These are phyloP conservation scores for Termitomyces sp. DNA, from an alignment of 768 basidiomycete species.

Conservation along the genomic window DNA sequence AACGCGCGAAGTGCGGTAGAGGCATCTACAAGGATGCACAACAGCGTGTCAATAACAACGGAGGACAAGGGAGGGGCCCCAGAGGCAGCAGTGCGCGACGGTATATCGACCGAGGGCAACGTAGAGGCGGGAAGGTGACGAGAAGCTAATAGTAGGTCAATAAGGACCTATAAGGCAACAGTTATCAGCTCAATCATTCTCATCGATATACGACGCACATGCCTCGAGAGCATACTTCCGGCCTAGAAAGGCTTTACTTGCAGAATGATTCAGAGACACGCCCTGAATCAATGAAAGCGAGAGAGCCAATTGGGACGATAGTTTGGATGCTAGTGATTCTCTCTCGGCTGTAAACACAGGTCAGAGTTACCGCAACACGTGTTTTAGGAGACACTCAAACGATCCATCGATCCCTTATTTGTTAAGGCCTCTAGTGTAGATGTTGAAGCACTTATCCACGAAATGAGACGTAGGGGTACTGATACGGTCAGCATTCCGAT, in stretches of 20 bases:
- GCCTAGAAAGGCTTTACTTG: constrained; percentile 69
- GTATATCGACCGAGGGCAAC: constrained; percentile 24
- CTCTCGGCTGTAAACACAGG: constrained; percentile 27
- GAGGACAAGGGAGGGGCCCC: constrained; percentile 56
- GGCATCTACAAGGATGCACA: constrained; percentile 89
- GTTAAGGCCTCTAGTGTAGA: constrained; percentile 47
- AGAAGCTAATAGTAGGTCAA: constrained; percentile 68
- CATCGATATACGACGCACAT: constrained; percentile 17
- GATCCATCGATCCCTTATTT: constrained; percentile 42
- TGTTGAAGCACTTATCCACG: constrained; percentile 57
- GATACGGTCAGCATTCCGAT: neutral
- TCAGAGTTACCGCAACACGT: constrained; percentile 6
- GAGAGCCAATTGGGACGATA: constrained; percentile 54
- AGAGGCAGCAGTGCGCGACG: constrained; percentile 18
- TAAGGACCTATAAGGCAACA: constrained; percentile 51
- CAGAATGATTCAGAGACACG: constrained; percentile 60
- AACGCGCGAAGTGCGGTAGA: constrained; percentile 71
- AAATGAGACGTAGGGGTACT: constrained; percentile 68
- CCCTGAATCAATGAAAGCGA: constrained; percentile 76
- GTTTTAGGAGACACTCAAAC: constrained; percentile 30
- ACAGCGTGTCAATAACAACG: constrained; percentile 74
- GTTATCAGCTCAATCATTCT: constrained; percentile 1
- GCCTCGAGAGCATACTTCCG: constrained; percentile 70
- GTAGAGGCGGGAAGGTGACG: constrained; percentile 48
- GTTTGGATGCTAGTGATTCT: constrained; percentile 42